phyloP scores from a whole-genome alignment of 345 rosid genomes.

The Euclidium syriacum region DNA sequence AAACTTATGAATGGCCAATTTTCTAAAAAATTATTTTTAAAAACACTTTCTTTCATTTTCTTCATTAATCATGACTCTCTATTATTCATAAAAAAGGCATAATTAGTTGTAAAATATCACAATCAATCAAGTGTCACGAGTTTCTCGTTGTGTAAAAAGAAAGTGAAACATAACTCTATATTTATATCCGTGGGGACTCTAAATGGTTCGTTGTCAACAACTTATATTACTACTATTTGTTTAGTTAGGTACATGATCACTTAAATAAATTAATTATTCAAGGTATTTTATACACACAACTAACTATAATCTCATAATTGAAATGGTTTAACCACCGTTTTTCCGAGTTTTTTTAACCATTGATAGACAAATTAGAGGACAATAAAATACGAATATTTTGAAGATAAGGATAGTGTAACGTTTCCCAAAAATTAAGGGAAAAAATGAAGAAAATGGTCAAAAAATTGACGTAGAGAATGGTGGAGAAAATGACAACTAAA shows the following conservation, averaged over 20 bases:
- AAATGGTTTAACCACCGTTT: background rate
- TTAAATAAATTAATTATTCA: background rate
- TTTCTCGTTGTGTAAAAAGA: slow-evolving; percentile 8
- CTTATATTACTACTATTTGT: background rate
- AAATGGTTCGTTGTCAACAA: background rate
- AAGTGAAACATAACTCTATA: background rate
- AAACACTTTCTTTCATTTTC: too few species aligned
- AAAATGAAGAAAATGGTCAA: background rate
- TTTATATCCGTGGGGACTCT: slow-evolving; percentile 18
- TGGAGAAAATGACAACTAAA: background rate
- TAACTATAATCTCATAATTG: background rate
- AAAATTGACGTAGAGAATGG: background rate
- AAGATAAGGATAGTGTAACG: slow-evolving; percentile 29
- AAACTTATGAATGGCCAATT: too few species aligned
- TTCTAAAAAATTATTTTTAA: too few species aligned
- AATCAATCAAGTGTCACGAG: slow-evolving; percentile 12
- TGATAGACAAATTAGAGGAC: background rate
- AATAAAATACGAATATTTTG: background rate
- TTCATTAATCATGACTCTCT: too few species aligned
- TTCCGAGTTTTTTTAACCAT: background rate
- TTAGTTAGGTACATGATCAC: background rate
- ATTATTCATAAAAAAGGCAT: background rate
- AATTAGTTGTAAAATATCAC: slow-evolving; percentile 6
- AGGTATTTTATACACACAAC: background rate
- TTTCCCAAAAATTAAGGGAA: slow-evolving; percentile 6